Evolutionary conservation across 1,284 basidiomycete species (phyloP), one percentile per base, ranked within the genome.

Genomic region (Cystobasidium slooffiae): DNA sequence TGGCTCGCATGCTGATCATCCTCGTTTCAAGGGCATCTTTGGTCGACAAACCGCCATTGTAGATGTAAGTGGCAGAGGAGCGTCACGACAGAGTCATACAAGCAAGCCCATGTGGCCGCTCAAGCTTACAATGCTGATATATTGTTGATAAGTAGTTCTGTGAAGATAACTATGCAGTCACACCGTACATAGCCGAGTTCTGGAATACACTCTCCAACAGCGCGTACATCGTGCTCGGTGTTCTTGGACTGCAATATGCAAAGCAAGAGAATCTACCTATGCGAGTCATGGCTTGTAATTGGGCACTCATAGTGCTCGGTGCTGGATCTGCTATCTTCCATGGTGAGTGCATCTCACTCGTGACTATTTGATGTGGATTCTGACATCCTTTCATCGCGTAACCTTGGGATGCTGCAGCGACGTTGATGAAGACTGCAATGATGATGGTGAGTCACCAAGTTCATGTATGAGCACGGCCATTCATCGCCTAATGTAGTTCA

Each of bases 151-250:
- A 80, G 37, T 78, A 80, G 75, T 80, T 82, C 82, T 84, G 83
- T 76, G 83, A 84, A 75, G 68, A 78, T 56, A 83, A 84, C 77
- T 83, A 84, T 66, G 75, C 78, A 43, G 78, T 81, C 67, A 78
- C 79, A 12, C 81, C 78, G n/a, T 84, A 81, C 75, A 81, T 84
- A 46, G 83, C 84, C 63, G 83, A 84, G 76, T 81, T 82, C 63
- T 75, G 82, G 77, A 83, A 84, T 77, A 84, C 84, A 8, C 73
- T 82, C 76, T 81, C 85, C 31, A 86, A 86, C 70, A 62, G 84
- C 37, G 82, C 84, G 16, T 84, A 84, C 55, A 81, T 86, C 75
- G 59, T 78, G 0, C 72, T 83, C 0, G 82, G 84, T 7, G 62
- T 84, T 1, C 85, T 83, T 61, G 84, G 83, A 9, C 82, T 56